These are phyloP conservation scores for Speleostelium caveatum DNA, from an alignment of 78 protist genomes.

Conservation along the genomic window DNA sequence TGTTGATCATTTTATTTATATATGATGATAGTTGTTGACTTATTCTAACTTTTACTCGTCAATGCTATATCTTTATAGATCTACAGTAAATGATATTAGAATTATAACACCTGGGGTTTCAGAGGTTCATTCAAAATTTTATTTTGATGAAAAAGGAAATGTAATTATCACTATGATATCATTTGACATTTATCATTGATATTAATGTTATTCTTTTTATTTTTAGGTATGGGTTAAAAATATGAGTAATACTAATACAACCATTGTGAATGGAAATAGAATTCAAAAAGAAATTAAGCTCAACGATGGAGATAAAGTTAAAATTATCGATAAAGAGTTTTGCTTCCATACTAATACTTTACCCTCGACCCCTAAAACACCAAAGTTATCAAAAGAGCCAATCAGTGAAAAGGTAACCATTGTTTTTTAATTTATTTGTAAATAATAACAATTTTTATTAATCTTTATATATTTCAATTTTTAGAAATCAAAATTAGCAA, in stretches of 20 bases:
- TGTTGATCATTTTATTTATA: too few relatives aligned
- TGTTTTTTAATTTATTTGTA: constrained; percentile 1
- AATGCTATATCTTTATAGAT: too few relatives aligned
- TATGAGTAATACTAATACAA: neutral
- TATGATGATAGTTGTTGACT: too few relatives aligned
- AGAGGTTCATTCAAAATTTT: too few relatives aligned
- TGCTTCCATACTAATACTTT: constrained; percentile 14
- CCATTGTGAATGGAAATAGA: neutral
- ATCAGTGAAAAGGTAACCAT: constrained; percentile 49
- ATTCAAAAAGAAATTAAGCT: too few relatives aligned
- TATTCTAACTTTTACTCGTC: too few relatives aligned
- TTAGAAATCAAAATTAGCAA: neutral
- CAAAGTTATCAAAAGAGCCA: constrained; percentile 51
- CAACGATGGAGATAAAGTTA: constrained; percentile 48
- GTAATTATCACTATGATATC: too few relatives aligned
- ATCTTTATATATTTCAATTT: neutral
- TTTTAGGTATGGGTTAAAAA: neutral
- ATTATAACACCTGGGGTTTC: too few relatives aligned
- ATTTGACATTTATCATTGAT: too few relatives aligned
- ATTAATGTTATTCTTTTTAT: too few relatives aligned
- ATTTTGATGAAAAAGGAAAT: too few relatives aligned
- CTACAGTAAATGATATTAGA: too few relatives aligned
- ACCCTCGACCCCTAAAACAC: constrained; percentile 29
- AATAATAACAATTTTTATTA: neutral
- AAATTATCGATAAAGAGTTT: neutral